Conservation (phyloP, 2,329 filamentous ascomycete species). For the Ascocoryne sarcoides region DNA sequence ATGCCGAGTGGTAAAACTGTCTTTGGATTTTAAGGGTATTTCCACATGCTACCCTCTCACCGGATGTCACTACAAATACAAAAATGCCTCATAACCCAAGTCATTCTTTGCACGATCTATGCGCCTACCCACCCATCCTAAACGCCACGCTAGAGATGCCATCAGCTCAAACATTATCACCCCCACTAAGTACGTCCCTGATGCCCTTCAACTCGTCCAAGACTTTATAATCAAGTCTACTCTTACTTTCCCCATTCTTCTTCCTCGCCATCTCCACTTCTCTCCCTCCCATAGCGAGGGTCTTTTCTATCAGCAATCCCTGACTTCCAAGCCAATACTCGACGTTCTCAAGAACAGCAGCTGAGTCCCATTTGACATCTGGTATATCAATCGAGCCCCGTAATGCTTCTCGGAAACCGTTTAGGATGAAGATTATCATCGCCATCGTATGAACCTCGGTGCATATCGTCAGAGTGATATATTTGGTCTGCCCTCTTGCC, state of each 20-base stretch:
- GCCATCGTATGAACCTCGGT: constrained; percentile 73
- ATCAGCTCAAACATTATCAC: too few relatives aligned
- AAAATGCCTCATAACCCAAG: too few relatives aligned
- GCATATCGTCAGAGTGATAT: constrained; percentile 63
- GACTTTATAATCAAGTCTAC: constrained; percentile 54
- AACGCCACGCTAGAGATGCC: too few relatives aligned
- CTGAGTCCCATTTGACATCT: constrained; percentile 65
- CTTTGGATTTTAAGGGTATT: too few relatives aligned
- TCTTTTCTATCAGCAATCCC: constrained; percentile 59
- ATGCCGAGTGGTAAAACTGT: too few relatives aligned
- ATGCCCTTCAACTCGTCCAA: constrained; percentile 42
- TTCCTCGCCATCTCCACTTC: constrained; percentile 54
- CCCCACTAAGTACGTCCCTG: constrained; percentile 13
- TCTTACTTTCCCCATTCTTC: constrained; percentile 25
- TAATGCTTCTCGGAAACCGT: constrained; percentile 47
- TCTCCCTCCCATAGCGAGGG: constrained; percentile 63
- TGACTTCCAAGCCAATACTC: constrained; percentile 70
- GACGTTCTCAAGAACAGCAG: constrained; percentile 67
- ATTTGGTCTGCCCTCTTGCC: constrained; percentile 41
- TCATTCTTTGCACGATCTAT: too few relatives aligned
- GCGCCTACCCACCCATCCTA: too few relatives aligned
- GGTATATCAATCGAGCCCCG: constrained; percentile 65
- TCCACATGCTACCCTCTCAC: too few relatives aligned
- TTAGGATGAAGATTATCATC: constrained; percentile 65
- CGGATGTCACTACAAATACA: too few relatives aligned